Conservation (phyloP, 2,329 filamentous ascomycete genomes). For the Trichoderma harzianum region DNA sequence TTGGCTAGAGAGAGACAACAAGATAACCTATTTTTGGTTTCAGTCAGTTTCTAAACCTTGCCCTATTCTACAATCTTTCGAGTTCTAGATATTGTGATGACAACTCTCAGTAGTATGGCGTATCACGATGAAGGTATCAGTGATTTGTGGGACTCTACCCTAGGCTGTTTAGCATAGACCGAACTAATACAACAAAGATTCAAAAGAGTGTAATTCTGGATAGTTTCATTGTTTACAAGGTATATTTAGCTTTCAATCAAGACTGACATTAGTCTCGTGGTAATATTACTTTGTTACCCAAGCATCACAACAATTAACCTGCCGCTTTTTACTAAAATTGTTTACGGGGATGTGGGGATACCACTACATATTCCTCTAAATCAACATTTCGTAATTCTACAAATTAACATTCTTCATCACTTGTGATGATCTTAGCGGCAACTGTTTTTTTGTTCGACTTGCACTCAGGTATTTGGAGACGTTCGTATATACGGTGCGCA, state of each 20-base stretch:
- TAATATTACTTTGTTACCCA: background rate
- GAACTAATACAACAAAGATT: background rate
- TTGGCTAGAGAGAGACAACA: background rate
- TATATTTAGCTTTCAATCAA: background rate
- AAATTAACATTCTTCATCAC: background rate
- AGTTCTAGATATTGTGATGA: background rate
- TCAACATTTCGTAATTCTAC: background rate
- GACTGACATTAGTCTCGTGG: background rate
- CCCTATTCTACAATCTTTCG: background rate
- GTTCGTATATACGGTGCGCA: background rate
- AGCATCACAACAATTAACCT: background rate
- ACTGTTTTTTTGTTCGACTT: too few species aligned
- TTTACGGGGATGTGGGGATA: too few species aligned
- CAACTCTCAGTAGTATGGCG: background rate
- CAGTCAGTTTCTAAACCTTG: background rate
- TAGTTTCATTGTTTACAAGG: background rate
- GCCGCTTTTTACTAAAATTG: background rate
- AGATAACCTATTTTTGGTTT: background rate
- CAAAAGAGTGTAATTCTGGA: background rate
- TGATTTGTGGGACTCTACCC: background rate
- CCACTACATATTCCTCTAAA: too few species aligned
- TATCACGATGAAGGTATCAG: background rate
- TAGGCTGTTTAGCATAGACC: background rate
- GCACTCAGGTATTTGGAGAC: background rate
- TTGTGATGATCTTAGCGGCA: background rate